A percentile compares a stretch with the other conserved stretches of the same genome.
phyloP scores from a whole-genome alignment of 441 rosid genomes.

The Flueggea neowawraea region DNA sequence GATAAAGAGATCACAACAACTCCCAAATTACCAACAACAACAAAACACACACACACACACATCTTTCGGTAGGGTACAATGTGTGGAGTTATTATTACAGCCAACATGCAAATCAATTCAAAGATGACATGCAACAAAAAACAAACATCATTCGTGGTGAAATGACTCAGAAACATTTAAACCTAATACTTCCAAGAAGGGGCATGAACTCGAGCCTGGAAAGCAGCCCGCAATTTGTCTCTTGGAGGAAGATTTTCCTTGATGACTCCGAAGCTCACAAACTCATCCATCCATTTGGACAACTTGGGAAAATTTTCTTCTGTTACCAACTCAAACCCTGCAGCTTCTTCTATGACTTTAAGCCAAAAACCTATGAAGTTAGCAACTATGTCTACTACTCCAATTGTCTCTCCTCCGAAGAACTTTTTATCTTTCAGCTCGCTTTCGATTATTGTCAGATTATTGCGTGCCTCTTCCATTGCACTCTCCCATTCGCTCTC shows the following conservation, averaged over 20 bases:
- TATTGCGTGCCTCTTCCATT: slow-evolving; percentile 36
- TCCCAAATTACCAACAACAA: too few species aligned
- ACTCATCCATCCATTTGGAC: slow-evolving; percentile 31
- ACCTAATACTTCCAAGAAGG: slow-evolving; percentile 1
- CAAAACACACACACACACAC: too few species aligned
- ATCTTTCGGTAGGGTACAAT: too few species aligned
- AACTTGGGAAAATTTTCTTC: slow-evolving; percentile 29
- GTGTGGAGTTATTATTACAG: too few species aligned
- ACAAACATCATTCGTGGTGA: too few species aligned
- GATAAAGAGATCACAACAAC: too few species aligned
- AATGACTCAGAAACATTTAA: too few species aligned
- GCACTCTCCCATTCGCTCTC: slow-evolving; percentile 32
- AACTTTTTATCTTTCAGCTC: slow-evolving; percentile 38
- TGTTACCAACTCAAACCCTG: slow-evolving; percentile 20
- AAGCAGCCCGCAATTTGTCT: slow-evolving; percentile 21
- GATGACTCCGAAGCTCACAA: slow-evolving; percentile 16
- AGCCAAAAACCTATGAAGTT: slow-evolving; percentile 29
- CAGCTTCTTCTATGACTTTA: slow-evolving; percentile 17
- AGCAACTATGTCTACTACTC: slow-evolving; percentile 33
- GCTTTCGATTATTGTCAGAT: slow-evolving; percentile 41
- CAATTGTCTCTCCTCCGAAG: slow-evolving; percentile 45
- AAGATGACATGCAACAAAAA: too few species aligned
- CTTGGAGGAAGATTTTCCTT: slow-evolving; percentile 47
- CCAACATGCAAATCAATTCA: too few species aligned
- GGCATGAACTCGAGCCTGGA: slow-evolving; percentile 14